Evolutionary conservation across 441 rosid genomes (phyloP), one percentile per base, ranked within the genome.

Genomic region (Syzygium syzygioides): DNA sequence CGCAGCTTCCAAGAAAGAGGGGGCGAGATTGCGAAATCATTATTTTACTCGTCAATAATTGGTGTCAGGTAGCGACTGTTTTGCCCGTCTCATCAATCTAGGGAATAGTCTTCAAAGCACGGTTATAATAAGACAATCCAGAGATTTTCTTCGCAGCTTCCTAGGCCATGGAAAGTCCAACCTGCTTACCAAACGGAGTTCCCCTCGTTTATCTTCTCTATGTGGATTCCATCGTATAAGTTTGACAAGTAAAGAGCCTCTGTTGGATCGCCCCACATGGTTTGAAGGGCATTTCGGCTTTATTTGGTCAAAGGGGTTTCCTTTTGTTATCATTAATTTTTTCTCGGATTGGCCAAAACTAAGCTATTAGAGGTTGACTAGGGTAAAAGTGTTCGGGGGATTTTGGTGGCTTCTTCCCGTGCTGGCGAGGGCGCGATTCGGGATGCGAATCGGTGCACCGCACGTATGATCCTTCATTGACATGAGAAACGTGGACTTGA

Each of bases 171-270:
- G 52, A 76, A 76, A 76, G 83, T 76, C 83, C 83, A 20, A 76
- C n/a, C 83, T 76, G 2, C n/a, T 76, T 0, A 41, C 83, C 0
- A 0, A 14, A 14, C 4, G 28, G 15, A 14, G 53, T 45, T 76
- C 53, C 50, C 13, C 52, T 41, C 48, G 30, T 32, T 34, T 66
- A 41, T 4, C 41, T 8, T 41, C 37, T 30, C 76, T 4, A 7
- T 4, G 64, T 12, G 83, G 26, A 76, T 76, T 76, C 83, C 83
- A 41, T 41, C 25, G 52, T 76, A 23, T 76, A 41, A 41, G 83
- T 76, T 76, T 76, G 83, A 76, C 83, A 76, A 76, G 83, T 23
- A 76, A 45, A 76, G 83, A 76, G n/a, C 83, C 83, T 23, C 83
- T 14, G 25, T 13, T 23, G n/a, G 83, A 12, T 20, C 25, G 83